These are phyloP conservation scores for Salix viminalis DNA, from an alignment of 345 rosid genomes.

Conservation along the genomic window DNA sequence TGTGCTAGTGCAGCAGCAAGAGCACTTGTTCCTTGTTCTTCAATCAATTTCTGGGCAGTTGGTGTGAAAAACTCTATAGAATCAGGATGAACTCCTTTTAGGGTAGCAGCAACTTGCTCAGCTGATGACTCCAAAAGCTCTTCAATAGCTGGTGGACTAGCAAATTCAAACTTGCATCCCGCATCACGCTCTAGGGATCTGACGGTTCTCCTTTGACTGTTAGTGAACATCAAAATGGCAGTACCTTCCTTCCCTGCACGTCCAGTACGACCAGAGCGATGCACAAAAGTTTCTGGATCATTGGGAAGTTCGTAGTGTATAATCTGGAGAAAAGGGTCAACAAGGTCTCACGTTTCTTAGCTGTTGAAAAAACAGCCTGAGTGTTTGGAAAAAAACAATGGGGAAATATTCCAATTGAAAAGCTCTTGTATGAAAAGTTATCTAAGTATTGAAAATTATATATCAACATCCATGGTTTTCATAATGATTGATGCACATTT, in stretches of 20 bases:
- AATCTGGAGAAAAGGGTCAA: constrained; percentile 42
- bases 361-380: not conserved
- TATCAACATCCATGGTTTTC: not conserved
- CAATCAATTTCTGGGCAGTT: constrained; percentile 66
- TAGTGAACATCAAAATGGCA: constrained; percentile 78
- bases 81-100: constrained; percentile 73
- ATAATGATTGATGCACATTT: not conserved
- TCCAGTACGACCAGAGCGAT: constrained; percentile 98
- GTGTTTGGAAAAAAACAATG: not conserved
- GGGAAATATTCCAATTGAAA: not conserved
- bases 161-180: too few relatives aligned
- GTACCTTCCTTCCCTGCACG: constrained; percentile 98
- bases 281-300: constrained; percentile 96
- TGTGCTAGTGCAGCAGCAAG: constrained; percentile 96
- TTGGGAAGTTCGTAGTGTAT: constrained; percentile 98
- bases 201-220: constrained; percentile 83
- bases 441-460: not conserved
- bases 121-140: too few relatives aligned
- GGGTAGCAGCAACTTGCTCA: not conserved
- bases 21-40: constrained; percentile 78
- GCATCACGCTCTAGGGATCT: too few relatives aligned
- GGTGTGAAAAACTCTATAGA: constrained; percentile 70
- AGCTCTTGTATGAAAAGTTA: not conserved
- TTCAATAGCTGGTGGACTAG: too few relatives aligned
- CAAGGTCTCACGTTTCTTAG: constrained; percentile 10